These are phyloP conservation scores for Citeromyces nyonsensis DNA, from an alignment of 805 yeast species.

Conservation along the genomic window DNA sequence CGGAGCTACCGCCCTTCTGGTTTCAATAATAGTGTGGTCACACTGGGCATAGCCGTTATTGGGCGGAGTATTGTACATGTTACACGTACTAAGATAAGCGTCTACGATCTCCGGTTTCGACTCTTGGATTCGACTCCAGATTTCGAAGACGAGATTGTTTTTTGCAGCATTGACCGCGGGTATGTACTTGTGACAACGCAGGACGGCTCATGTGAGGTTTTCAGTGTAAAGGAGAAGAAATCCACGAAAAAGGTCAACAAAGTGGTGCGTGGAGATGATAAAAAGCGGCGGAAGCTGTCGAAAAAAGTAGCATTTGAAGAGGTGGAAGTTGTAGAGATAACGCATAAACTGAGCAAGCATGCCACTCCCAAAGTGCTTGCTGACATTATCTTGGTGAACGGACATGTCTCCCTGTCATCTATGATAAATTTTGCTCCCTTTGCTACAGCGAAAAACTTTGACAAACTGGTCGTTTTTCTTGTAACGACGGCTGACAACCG, in stretches of 20 bases:
- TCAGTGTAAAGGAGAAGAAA: constrained; percentile 27
- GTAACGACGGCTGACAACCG: constrained; percentile 63
- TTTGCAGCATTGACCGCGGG: constrained; percentile 37
- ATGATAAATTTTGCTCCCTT: constrained; percentile 20
- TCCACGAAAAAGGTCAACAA: constrained; percentile 4
- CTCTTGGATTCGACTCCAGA: constrained; percentile 27
- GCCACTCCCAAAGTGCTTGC: constrained; percentile 17
- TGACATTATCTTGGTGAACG: constrained; percentile 33
- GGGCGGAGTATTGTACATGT: constrained; percentile 43
- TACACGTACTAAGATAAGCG: constrained; percentile 44
- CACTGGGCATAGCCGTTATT: constrained; percentile 52
- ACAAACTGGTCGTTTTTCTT: constrained; percentile 30
- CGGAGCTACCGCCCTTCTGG: constrained; percentile 44
- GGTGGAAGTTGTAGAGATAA: not conserved
- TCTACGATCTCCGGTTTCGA: constrained; percentile 50
- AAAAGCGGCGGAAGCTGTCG: constrained; percentile 2
- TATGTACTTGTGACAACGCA: constrained; percentile 47
- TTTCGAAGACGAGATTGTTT: constrained; percentile 45
- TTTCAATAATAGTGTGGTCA: constrained; percentile 46
- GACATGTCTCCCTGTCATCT: constrained; percentile 38
- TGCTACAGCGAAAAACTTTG: constrained; percentile 10
- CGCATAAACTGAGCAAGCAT: constrained; percentile 9
- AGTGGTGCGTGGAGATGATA: constrained; percentile 3
- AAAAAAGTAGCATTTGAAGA: not conserved
- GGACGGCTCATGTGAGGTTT: constrained; percentile 44